These are phyloP conservation scores for Claviceps sp. DNA, from an alignment of 2,329 filamentous ascomycete species.

Conservation along the genomic window DNA sequence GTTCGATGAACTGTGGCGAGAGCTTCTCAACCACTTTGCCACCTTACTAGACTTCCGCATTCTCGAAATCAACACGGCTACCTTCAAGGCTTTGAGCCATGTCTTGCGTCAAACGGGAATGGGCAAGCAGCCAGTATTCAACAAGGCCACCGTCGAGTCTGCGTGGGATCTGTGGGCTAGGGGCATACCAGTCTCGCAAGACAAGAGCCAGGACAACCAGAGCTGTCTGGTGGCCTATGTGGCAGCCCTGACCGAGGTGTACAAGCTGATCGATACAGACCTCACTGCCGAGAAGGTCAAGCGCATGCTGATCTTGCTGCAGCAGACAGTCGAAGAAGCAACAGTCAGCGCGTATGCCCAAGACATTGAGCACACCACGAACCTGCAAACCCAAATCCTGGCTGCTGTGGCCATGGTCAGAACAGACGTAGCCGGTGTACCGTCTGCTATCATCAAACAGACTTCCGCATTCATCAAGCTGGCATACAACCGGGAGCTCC, in stretches of 20 bases:
- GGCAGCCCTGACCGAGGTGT: constrained; percentile 61
- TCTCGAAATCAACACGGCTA: constrained; percentile 58
- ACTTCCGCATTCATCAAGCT: constrained; percentile 59
- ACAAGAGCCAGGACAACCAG: constrained; percentile 52
- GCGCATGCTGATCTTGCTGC: constrained; percentile 58
- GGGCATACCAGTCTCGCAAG: constrained; percentile 39
- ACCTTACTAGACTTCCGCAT: constrained; percentile 47
- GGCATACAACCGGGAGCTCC: constrained; percentile 40
- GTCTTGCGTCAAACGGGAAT: constrained; percentile 42
- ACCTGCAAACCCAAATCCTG: constrained; percentile 57
- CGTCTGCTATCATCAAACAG: constrained; percentile 54
- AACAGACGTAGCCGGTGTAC: constrained; percentile 50
- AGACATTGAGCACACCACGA: constrained; percentile 61
- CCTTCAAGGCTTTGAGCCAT: constrained; percentile 52
- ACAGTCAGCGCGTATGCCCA: constrained; percentile 53
- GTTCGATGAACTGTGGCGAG: constrained; percentile 63
- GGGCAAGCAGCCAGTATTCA: constrained; percentile 30
- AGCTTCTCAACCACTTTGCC: constrained; percentile 57
- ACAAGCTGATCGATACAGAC: constrained; percentile 54
- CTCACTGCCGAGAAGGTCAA: constrained; percentile 49
- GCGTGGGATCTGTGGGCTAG: constrained; percentile 60
- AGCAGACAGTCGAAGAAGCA: constrained; percentile 57
- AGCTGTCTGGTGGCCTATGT: constrained; percentile 79
- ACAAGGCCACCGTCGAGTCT: constrained; percentile 40
- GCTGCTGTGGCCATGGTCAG: constrained; percentile 54